Conservation (phyloP, 2,329 filamentous ascomycete species). For the Neofusicoccum laricinum region DNA sequence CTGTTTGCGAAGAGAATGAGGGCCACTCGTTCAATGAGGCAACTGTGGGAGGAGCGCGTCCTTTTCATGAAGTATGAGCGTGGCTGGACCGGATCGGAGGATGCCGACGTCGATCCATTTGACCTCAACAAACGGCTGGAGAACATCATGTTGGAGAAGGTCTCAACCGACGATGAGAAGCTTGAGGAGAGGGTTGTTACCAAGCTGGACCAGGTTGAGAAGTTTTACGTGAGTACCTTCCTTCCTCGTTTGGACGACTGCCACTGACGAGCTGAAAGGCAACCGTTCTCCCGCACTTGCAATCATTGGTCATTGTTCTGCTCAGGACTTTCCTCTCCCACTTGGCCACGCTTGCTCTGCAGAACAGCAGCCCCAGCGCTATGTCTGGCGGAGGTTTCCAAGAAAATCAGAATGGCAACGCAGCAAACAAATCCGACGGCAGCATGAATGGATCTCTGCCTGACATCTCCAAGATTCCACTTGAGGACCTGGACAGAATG, state of each 20-base stretch:
- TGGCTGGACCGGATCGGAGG: conserved; percentile 67
- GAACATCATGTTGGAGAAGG: conserved; percentile 29
- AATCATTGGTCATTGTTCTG: conserved; percentile 89
- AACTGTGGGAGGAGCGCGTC: conserved; percentile 93
- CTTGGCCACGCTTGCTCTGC: conserved; percentile 77
- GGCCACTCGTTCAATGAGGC: conserved; percentile 85
- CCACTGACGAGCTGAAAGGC: conserved; percentile 48
- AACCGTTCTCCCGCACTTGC: conserved; percentile 76
- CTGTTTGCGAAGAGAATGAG: conserved; percentile 86
- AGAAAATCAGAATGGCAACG: conserved; percentile 39
- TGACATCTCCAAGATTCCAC: conserved; percentile 27
- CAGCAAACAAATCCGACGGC: conserved; percentile 28
- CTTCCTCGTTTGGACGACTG: background rate
- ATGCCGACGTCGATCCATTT: conserved; percentile 44
- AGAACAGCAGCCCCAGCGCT: conserved; percentile 46
- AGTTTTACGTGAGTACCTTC: conserved; percentile 70
- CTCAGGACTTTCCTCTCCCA: conserved; percentile 85
- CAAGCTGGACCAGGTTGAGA: conserved; percentile 66
- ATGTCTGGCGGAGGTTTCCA: conserved; percentile 31
- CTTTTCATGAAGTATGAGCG: conserved; percentile 88
- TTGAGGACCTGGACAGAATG: conserved; percentile 77
- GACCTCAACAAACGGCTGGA: conserved; percentile 23
- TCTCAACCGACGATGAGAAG: conserved; percentile 35
- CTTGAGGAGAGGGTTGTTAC: conserved; percentile 46
- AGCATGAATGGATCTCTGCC: conserved; percentile 27